These are phyloP conservation scores for Solanum appendiculatum DNA, from an alignment of 257 asterid species.

Conservation along the genomic window DNA sequence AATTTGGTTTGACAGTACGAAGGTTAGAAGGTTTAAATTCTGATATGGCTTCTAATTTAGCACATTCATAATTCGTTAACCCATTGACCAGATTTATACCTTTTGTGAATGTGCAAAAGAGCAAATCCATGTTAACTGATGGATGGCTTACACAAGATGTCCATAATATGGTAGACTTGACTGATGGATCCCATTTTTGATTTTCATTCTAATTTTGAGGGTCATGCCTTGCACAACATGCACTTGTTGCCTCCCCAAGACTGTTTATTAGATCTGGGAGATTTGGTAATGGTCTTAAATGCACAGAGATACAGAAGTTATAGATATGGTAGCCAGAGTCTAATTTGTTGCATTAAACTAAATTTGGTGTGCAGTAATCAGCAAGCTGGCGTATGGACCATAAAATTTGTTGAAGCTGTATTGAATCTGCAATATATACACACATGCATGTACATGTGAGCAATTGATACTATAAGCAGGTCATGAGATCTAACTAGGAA, in stretches of 20 bases:
- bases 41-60: background rate
- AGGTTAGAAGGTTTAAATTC: constrained; percentile 47
- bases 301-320: background rate
- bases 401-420: background rate
- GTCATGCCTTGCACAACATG: background rate
- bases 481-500: background rate
- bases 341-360: background rate
- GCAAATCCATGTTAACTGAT: background rate
- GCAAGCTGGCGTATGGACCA: background rate
- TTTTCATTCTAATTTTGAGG: background rate
- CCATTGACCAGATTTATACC: background rate
- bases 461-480: background rate
- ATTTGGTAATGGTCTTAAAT: background rate
- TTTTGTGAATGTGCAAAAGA: background rate
- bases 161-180: background rate
- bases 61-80: background rate
- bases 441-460: background rate
- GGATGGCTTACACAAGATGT: background rate
- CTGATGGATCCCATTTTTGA: background rate
- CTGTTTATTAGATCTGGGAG: background rate
- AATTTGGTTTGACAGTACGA: constrained; percentile 82
- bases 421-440: background rate
- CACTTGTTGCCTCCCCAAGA: background rate
- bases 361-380: background rate
- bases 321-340: background rate